Percentiles rank a stretch among this genome's conserved stretches.
Evolutionary conservation across 2,329 filamentous ascomycete genomes (phyloP).

Genomic region (Xylaria hypoxylon): DNA sequence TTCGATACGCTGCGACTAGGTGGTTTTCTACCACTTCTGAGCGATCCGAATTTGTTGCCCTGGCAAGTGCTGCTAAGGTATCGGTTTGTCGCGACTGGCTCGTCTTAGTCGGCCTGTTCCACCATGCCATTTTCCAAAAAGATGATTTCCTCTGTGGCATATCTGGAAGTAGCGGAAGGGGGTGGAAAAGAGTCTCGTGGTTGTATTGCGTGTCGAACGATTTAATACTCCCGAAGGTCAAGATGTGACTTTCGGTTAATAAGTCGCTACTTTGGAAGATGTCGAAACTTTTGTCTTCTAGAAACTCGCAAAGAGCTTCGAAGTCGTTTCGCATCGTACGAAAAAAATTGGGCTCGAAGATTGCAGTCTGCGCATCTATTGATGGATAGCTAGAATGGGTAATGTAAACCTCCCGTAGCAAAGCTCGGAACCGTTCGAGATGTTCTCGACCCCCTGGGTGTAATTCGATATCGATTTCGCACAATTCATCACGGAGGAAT

Average conservation of each 20-base stretch:
- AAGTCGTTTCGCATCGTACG: slow-evolving; percentile 76
- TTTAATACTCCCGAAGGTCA: slow-evolving; percentile 74
- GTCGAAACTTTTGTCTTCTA: slow-evolving; percentile 72
- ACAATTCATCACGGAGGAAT: slow-evolving; percentile 79
- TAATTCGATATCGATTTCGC: slow-evolving; percentile 73
- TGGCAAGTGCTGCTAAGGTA: slow-evolving; percentile 64
- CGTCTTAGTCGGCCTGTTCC: slow-evolving; percentile 55
- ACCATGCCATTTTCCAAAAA: slow-evolving; percentile 56
- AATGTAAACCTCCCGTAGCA: slow-evolving; percentile 74
- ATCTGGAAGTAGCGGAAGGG: slow-evolving; percentile 74
- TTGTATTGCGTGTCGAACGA: slow-evolving; percentile 73
- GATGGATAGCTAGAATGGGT: slow-evolving; percentile 71
- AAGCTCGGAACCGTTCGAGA: slow-evolving; percentile 77
- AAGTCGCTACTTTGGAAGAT: slow-evolving; percentile 62
- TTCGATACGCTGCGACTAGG: slow-evolving; percentile 75
- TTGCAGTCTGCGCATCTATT: slow-evolving; percentile 54
- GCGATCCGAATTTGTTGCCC: slow-evolving; percentile 61
- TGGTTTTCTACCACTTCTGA: slow-evolving; percentile 57
- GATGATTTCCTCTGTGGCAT: slow-evolving; percentile 36
- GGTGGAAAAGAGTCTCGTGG: slow-evolving; percentile 70
- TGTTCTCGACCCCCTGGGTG: slow-evolving; percentile 71
- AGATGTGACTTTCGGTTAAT: slow-evolving; percentile 73
- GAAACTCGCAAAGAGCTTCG: slow-evolving; percentile 74
- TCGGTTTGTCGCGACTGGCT: slow-evolving; percentile 62
- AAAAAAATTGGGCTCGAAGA: slow-evolving; percentile 70